Evolutionary conservation across 2,329 filamentous ascomycete genomes (phyloP), one percentile per base, ranked within the genome.

Genomic region (Fusarium camptoceras): DNA sequence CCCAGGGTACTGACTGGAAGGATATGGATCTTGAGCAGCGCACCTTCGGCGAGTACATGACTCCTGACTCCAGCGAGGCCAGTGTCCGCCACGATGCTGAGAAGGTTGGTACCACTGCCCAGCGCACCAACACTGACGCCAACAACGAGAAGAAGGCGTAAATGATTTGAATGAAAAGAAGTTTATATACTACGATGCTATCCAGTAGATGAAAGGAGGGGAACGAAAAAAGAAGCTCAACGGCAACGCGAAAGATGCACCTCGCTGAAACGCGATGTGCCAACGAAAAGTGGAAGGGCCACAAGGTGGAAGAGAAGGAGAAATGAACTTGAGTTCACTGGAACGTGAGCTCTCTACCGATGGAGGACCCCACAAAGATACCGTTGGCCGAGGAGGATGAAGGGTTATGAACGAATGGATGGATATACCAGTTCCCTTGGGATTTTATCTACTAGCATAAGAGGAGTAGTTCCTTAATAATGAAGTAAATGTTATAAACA

Each of bases 11-110:
- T 9, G 70, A 72, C 16, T 81, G 78, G 77, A 80, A 78, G 71
- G 79, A 81, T 12, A 70, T 78, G 63, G 80, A 83, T 27, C 71
- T 82, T 28, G 81, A 83, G 74, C 73, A 81, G 66, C 77, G 79
- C 8, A 78, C 78, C 3, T 83, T 83, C 59, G 79, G 76, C 48
- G 77, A 81, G 55, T 83, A 78, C 55, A 72, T 83, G 10, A 75
- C 73, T 20, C 69, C 72, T 2, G 73, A 75, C 10, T 75, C 73
- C 0, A 75, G 73, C 51, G 72, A 74, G 34, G 72, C 73, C n/a
- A 75, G 73, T 12, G 72, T 75, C n/a, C 73, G 73, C 27, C 73
- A 75, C 51, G 73, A 66, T 27, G 50, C 72, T 11, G 73, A 75
- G 50, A 75, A 75, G 66, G 68, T 73, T 42, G 20, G 70, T 39